Conservation (phyloP, 2,329 filamentous ascomycete species). For the Curvularia eragrostidis region DNA sequence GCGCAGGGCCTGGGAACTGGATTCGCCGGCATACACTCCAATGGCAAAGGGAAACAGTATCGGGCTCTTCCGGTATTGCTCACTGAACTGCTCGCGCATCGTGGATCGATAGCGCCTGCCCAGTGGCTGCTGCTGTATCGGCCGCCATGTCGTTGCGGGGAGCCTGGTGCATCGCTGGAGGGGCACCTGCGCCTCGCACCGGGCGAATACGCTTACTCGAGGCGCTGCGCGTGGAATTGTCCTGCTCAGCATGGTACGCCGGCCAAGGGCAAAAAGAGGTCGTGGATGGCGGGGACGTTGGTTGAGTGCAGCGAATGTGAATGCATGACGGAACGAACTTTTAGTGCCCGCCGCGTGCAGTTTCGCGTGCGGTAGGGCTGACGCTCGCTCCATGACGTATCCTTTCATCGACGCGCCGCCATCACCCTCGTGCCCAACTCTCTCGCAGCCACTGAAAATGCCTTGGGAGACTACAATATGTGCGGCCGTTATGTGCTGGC, state of each 20-base stretch:
- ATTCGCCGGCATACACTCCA: conserved; percentile 27
- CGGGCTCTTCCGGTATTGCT: conserved; percentile 50
- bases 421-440: conserved; percentile 14
- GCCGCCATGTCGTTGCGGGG: conserved; percentile 34
- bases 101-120: conserved; percentile 39
- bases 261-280: conserved; percentile 23
- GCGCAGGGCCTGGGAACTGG: not conserved
- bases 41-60: conserved; percentile 49
- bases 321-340: conserved; percentile 34
- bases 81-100: conserved; percentile 35
- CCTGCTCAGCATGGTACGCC: conserved; percentile 47
- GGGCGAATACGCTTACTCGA: conserved; percentile 29
- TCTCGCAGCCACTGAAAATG: conserved; percentile 23
- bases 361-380: conserved; percentile 37
- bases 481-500: conserved; percentile 72
- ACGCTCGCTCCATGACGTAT: conserved; percentile 41
- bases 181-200: conserved; percentile 34
- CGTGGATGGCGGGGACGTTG: conserved; percentile 16
- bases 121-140: conserved; percentile 36
- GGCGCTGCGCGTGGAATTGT: conserved; percentile 38
- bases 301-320: conserved; percentile 21
- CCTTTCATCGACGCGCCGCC: conserved; percentile 36
- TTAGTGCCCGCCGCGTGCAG: conserved; percentile 35
- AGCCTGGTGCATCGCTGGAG: conserved; percentile 29
- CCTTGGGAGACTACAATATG: conserved; percentile 55